phyloP scores from a whole-genome alignment of 2,329 filamentous ascomycete species.

The Phyllosticta citrichinensis region DNA sequence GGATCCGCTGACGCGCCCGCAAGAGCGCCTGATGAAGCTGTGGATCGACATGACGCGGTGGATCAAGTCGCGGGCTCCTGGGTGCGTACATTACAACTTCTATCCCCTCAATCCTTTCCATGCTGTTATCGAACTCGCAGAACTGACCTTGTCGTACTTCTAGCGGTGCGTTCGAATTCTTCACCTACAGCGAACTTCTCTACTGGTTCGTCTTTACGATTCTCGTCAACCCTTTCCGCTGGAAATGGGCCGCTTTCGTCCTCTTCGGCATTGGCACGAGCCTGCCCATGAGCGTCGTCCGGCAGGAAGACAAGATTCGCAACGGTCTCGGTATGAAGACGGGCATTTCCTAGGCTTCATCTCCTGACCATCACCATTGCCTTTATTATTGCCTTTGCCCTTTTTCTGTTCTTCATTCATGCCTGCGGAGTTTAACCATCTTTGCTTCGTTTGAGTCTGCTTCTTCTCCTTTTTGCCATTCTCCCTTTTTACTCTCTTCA shows the following conservation, averaged over 20 bases:
- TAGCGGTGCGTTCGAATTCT: constrained; percentile 75
- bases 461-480: too few species aligned
- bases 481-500: too few species aligned
- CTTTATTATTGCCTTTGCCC: too few species aligned
- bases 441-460: too few species aligned
- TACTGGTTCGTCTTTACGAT: constrained; percentile 82
- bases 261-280: constrained; percentile 62
- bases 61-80: constrained; percentile 58
- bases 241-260: constrained; percentile 84
- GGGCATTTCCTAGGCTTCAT: not conserved
- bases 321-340: constrained; percentile 16
- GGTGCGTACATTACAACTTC: constrained; percentile 12
- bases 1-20: constrained; percentile 65
- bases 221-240: constrained; percentile 71
- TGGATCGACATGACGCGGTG: constrained; percentile 79
- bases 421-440: too few species aligned
- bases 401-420: too few species aligned
- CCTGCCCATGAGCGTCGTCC: constrained; percentile 57
- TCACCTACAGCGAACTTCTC: constrained; percentile 73
- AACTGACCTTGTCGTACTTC: not conserved
- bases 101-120: not conserved
- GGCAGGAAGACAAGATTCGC: constrained; percentile 52
- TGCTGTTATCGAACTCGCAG: too few species aligned
- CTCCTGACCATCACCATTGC: too few species aligned
- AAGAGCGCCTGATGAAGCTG: constrained; percentile 63